Evolutionary conservation across 345 rosid species (phyloP).

Genomic region (Firmiana major): DNA sequence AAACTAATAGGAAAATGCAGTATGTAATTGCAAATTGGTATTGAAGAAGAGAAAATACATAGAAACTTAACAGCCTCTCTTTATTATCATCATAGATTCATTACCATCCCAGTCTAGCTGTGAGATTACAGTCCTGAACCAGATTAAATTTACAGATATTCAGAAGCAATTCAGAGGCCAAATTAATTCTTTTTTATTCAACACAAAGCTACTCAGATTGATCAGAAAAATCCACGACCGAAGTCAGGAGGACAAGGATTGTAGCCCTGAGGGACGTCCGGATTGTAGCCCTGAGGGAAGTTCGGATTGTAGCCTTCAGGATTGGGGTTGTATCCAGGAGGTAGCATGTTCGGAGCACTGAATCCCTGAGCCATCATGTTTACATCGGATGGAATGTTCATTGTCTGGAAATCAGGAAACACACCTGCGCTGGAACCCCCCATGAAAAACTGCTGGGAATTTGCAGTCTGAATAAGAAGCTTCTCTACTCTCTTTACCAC

Average conservation of each 20-base stretch:
- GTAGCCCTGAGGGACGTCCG: not conserved
- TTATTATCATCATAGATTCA: not conserved
- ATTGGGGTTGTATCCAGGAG: not conserved
- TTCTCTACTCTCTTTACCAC: conserved; percentile 30
- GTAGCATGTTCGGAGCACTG: not conserved
- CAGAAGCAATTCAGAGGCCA: not conserved
- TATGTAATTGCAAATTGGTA: not conserved
- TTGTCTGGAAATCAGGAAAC: conserved; percentile 9
- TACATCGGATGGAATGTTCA: conserved; percentile 5
- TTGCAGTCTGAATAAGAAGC: conserved; percentile 17
- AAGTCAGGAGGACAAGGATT: conserved; percentile 7
- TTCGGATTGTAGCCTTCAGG: not conserved
- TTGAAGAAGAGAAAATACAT: not conserved
- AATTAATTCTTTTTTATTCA: not conserved
- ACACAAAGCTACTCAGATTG: not conserved
- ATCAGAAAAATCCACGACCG: not conserved
- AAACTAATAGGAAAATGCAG: not conserved
- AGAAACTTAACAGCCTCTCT: too few relatives aligned
- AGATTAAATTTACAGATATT: not conserved
- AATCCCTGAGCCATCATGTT: conserved; percentile 12
- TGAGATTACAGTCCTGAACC: not conserved
- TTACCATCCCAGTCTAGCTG: not conserved
- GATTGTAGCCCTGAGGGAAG: not conserved
- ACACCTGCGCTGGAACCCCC: conserved; percentile 13
- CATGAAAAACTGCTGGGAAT: conserved; percentile 15